A percentile compares a stretch with the other conserved stretches of the same genome.
phyloP scores from a whole-genome alignment of 306 rosid species.

The Cicer cuneatum region DNA sequence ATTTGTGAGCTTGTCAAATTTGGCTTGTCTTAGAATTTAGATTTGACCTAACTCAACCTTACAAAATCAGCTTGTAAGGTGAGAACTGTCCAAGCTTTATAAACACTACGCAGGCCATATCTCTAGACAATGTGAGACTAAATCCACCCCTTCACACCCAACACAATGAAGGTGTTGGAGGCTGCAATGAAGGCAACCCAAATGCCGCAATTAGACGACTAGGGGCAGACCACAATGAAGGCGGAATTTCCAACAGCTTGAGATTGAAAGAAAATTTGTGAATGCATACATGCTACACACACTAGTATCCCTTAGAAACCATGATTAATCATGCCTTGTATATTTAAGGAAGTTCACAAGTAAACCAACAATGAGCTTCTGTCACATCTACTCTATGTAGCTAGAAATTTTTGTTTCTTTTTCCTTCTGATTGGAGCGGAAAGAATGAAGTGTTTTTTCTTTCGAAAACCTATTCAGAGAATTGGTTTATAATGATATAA shows the following conservation, averaged over 20 bases:
- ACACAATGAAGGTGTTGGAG: no score
- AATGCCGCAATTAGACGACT: no score
- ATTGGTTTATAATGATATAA: constrained; percentile 30
- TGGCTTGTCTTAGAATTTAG: neutral
- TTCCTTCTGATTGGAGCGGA: constrained; percentile 23
- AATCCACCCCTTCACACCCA: no score
- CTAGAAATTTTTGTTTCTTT: neutral
- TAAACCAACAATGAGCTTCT: constrained; percentile 32
- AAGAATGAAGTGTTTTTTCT: neutral
- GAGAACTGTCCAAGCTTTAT: no score
- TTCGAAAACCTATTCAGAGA: neutral
- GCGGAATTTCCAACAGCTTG: no score
- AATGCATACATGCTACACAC: constrained; percentile 26
- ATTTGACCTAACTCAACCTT: no score
- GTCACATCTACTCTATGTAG: neutral
- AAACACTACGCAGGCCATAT: no score
- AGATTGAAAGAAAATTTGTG: neutral
- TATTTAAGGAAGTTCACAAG: constrained; percentile 30
- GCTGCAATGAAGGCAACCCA: no score
- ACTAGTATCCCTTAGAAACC: neutral
- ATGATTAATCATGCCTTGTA: constrained; percentile 4
- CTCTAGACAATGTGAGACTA: no score
- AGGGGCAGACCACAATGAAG: no score
- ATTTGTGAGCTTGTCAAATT: constrained; percentile 10
- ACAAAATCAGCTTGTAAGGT: no score